Conservation (phyloP, 495 filamentous ascomycete genomes). For the Penicillium silybi region DNA sequence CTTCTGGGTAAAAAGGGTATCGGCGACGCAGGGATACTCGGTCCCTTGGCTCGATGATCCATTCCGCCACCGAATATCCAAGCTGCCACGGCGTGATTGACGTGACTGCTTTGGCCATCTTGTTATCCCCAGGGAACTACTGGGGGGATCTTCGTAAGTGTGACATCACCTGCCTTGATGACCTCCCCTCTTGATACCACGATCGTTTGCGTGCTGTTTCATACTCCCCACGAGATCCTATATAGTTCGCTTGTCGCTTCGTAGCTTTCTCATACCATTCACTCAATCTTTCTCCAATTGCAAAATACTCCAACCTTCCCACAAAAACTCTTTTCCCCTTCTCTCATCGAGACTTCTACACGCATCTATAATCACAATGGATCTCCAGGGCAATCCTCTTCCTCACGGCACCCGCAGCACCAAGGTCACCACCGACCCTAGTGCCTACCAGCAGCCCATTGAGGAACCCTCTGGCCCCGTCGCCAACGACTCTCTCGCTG, state of each 20-base stretch:
- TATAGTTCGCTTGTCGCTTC: constrained; percentile 18
- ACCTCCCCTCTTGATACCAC: background rate
- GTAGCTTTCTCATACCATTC: background rate
- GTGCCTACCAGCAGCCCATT: constrained; percentile 37
- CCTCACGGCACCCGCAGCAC: constrained; percentile 33
- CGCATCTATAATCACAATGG: constrained; percentile 31
- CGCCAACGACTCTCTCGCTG: constrained; percentile 61
- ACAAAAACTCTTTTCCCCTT: background rate
- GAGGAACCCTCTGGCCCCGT: constrained; percentile 54
- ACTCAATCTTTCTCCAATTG: background rate
- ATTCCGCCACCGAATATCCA: constrained; percentile 17
- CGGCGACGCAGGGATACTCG: constrained; percentile 3
- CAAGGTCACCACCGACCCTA: constrained; percentile 51
- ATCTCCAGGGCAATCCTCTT: constrained; percentile 47
- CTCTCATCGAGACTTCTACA: background rate
- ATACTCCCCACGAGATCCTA: constrained; percentile 10
- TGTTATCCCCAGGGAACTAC: background rate
- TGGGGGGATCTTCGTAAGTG: constrained; percentile 22
- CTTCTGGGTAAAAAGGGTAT: constrained; percentile 7
- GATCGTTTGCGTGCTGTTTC: background rate
- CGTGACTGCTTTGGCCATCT: constrained; percentile 15
- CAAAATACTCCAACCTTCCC: background rate
- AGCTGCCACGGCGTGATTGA: constrained; percentile 17
- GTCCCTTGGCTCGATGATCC: constrained; percentile 13
- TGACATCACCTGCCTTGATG: constrained; percentile 33